Evolutionary conservation across 192 early-diverging fungal species (phyloP), one percentile per base, ranked within the genome.

Genomic region (Gryganskiella cystojenkinii): DNA sequence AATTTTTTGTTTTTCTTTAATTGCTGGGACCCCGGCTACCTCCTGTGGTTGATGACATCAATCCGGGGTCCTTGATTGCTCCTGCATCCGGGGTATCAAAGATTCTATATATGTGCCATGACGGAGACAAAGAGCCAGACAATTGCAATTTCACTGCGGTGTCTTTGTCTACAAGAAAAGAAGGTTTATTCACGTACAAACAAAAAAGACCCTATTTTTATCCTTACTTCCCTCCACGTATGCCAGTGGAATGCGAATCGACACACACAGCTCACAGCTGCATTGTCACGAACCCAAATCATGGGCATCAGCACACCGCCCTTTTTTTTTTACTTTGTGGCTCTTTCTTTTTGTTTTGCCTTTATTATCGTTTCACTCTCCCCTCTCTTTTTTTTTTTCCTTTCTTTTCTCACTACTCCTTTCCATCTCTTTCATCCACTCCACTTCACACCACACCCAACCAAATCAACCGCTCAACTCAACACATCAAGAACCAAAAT

Each of bases 301-400:
- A 52, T 52, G 10, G 50, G 15, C 19, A 22, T 22, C n/a, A 52
- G 50, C 19, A 52, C n/a, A 52, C 50, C 19, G 19, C 19, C 9
- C 50, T 10, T 17, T 52, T 25, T 52, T 45, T 45, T 45, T 11
- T 45, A 17, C 14, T 45, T 11, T 0, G 19, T 19, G 19, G 11
- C 19, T 53, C 34, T 37, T 64, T 52, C 28, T 59, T 53, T 43
- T 15, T 59, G 11, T 40, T 58, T 52, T n/a, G n/a, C 35, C 28
- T n/a, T 54, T 15, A n/a, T 20, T 44, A 34, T 25, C 25, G 51
- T 33, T 43, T 43, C 28, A 22, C 27, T 47, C 28, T 47, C 47
- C 24, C 27, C 24, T 51, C 24, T 35, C 20, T 8, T 37, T 52
- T 56, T 19, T 46, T 20, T 5, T 50, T 40, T 34, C n/a, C 22